Conservation (phyloP, 129 eudicot species). For the Saussurea involucrata region DNA sequence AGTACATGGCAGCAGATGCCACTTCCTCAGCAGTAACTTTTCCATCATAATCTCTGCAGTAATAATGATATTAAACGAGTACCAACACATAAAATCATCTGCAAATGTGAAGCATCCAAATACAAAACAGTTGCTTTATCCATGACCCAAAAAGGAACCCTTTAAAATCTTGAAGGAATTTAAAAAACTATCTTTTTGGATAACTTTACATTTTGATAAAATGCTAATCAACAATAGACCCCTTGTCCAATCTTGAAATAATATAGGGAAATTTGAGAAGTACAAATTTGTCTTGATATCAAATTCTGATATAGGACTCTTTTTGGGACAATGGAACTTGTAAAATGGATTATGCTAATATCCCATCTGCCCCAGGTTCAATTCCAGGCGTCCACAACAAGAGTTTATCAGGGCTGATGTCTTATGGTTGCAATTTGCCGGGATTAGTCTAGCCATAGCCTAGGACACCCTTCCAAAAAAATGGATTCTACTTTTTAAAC, state of each 20-base stretch:
- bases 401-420: too few relatives aligned
- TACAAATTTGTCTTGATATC: not conserved
- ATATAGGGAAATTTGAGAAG: not conserved
- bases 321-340: too few relatives aligned
- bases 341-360: too few relatives aligned
- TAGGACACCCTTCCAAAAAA: too few relatives aligned
- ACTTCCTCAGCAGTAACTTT: constrained; percentile 97
- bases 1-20: constrained; percentile 88
- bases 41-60: constrained; percentile 87
- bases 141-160: not conserved
- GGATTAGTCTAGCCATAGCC: too few relatives aligned
- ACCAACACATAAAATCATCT: not conserved
- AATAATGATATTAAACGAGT: not conserved
- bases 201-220: not conserved
- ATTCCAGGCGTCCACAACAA: too few relatives aligned
- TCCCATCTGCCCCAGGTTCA: too few relatives aligned
- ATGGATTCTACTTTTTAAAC: not conserved
- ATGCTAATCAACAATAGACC: not conserved
- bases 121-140: not conserved
- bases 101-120: not conserved
- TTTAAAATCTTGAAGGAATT: not conserved
- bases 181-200: not conserved
- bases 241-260: not conserved
- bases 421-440: too few relatives aligned
- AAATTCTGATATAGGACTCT: not conserved